Evolutionary conservation across 495 filamentous ascomycete species (phyloP).

Genomic region (Aspergillus affinis): DNA sequence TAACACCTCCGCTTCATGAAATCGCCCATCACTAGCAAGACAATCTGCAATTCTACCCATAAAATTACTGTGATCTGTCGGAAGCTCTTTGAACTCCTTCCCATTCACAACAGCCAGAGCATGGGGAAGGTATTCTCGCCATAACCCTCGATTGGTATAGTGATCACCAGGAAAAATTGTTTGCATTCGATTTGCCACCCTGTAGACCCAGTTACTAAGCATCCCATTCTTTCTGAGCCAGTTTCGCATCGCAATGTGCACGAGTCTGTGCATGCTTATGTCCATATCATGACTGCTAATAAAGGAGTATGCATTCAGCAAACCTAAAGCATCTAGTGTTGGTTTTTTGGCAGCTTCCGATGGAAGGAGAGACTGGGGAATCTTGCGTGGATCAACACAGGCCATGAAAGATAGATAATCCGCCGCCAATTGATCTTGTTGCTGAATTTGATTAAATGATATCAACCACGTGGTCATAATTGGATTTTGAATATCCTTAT

Average conservation of each 20-base stretch:
- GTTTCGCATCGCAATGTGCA: conserved; percentile 34
- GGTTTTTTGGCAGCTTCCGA: no score
- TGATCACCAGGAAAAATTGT: conserved; percentile 22
- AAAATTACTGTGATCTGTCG: background rate
- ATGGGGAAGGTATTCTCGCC: conserved; percentile 32
- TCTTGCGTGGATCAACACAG: conserved; percentile 40
- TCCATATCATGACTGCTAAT: conserved; percentile 18
- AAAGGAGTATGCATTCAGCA: conserved; percentile 21
- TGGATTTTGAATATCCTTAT: conserved; percentile 35
- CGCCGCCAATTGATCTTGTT: conserved; percentile 28
- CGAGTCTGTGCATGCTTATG: conserved; percentile 32
- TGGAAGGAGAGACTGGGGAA: conserved; percentile 14
- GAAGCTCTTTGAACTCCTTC: conserved; percentile 1
- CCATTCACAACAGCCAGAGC: conserved; percentile 11
- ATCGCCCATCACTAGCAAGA: conserved; percentile 11
- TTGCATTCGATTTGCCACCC: conserved; percentile 15
- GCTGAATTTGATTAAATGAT: conserved; percentile 46
- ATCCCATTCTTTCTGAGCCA: conserved; percentile 28
- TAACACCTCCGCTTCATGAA: background rate
- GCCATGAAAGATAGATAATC: conserved; percentile 44
- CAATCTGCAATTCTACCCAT: conserved; percentile 2
- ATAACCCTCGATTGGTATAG: conserved; percentile 24
- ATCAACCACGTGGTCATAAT: conserved; percentile 47
- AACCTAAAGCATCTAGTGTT: no score
- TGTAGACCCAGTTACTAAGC: conserved; percentile 13